phyloP scores from a whole-genome alignment of 192 early-diverging fungal species.

The Backusella mclennaniae region DNA sequence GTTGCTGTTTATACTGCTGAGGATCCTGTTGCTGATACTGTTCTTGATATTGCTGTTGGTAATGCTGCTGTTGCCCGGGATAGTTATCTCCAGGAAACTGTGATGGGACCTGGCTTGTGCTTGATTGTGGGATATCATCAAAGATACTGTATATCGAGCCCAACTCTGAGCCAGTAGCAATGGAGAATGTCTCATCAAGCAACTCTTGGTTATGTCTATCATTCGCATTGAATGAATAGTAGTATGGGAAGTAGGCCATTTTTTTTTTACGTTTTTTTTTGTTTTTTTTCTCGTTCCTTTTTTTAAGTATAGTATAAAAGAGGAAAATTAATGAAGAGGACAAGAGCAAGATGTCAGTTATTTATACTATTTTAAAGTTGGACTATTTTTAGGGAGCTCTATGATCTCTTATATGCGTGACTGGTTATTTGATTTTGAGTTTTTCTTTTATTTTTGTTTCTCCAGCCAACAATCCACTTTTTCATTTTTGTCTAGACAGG shows the following conservation, averaged over 20 bases:
- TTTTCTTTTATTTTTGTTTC: background rate
- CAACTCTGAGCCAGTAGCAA: slow-evolving; percentile 7
- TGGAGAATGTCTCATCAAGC: slow-evolving; percentile 2
- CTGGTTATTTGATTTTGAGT: background rate
- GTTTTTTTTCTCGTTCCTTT: background rate
- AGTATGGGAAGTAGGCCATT: background rate
- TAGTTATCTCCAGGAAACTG: background rate
- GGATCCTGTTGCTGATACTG: background rate
- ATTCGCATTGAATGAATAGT: background rate
- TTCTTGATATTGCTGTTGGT: background rate
- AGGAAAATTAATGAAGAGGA: background rate
- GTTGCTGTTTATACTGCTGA: background rate
- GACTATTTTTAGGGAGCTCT: background rate
- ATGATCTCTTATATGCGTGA: background rate
- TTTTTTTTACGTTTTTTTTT: background rate
- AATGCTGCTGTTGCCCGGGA: background rate
- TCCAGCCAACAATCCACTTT: background rate
- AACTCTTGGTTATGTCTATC: slow-evolving; percentile 1
- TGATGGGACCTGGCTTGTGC: background rate
- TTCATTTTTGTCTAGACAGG: background rate
- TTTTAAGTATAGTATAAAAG: background rate
- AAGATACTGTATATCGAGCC: background rate
- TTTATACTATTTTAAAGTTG: background rate
- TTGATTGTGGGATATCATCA: background rate
- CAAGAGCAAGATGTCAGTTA: slow-evolving; percentile 2